These are phyloP conservation scores for Cornus suecica DNA, from an alignment of 148 eudicot species.

Conservation along the genomic window DNA sequence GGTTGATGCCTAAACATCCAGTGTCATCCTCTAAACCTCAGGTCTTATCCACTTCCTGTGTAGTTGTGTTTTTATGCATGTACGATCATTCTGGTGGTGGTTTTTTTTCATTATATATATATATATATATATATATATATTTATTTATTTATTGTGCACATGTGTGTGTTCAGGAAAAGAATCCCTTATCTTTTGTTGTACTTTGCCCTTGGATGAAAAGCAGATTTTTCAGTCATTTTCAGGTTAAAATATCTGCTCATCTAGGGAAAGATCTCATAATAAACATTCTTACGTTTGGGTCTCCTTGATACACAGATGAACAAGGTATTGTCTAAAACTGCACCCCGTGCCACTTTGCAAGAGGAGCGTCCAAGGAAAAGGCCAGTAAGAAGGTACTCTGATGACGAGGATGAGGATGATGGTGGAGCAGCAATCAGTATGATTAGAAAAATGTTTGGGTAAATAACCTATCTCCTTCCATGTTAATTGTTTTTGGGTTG, in stretches of 20 bases:
- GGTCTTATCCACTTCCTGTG: conserved; percentile 31
- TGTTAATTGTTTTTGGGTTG: no score
- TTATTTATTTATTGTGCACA: no score
- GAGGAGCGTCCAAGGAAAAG: conserved; percentile 48
- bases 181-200: neutral
- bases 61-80: neutral
- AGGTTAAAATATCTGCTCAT: neutral
- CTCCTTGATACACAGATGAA: conserved; percentile 28
- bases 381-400: conserved; percentile 41
- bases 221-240: neutral
- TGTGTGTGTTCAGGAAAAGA: neutral
- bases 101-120: no score
- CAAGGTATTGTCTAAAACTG: conserved; percentile 37
- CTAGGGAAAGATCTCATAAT: neutral
- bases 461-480: conserved; percentile 12
- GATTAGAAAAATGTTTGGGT: conserved; percentile 66
- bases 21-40: conserved; percentile 41
- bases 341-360: conserved; percentile 30
- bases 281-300: neutral
- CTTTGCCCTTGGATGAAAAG: neutral
- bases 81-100: neutral
- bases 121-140: no score
- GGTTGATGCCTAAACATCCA: conserved; percentile 27
- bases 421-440: conserved; percentile 24
- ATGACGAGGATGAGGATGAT: conserved; percentile 29